These are phyloP conservation scores for Paracoccidioides lutzii DNA, from an alignment of 2,329 filamentous ascomycete genomes.

Conservation along the genomic window DNA sequence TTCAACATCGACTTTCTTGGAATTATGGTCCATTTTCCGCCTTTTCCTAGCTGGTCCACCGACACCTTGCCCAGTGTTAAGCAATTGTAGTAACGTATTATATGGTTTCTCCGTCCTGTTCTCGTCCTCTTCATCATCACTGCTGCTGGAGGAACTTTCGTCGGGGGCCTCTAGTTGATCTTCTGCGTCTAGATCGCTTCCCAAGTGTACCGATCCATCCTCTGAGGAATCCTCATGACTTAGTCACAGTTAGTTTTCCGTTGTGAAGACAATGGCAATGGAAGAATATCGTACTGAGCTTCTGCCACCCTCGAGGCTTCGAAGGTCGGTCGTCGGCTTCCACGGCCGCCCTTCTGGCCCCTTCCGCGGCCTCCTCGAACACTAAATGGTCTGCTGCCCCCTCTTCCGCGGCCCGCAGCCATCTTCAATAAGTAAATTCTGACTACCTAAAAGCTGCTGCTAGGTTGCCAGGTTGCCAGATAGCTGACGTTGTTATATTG, in stretches of 20 bases:
- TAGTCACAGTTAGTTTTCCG: not conserved
- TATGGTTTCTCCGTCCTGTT: slow-evolving; percentile 35
- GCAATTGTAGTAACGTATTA: slow-evolving; percentile 43
- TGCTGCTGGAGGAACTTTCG: slow-evolving; percentile 24
- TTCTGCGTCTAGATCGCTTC: not conserved
- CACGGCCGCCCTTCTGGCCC: slow-evolving; percentile 15
- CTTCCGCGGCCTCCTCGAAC: slow-evolving; percentile 21
- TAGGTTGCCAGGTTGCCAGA: not conserved
- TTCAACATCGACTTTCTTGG: slow-evolving; percentile 21
- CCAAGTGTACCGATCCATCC: not conserved
- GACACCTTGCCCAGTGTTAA: slow-evolving; percentile 31
- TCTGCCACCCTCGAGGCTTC: slow-evolving; percentile 3
- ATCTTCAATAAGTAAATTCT: slow-evolving; percentile 13
- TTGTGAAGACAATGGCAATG: not conserved
- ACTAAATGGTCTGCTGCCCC: slow-evolving; percentile 9
- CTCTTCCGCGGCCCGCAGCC: slow-evolving; percentile 16
- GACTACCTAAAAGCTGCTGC: not conserved
- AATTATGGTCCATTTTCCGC: slow-evolving; percentile 36
- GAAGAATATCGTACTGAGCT: not conserved
- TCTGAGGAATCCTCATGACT: not conserved
- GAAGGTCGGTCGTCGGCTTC: slow-evolving; percentile 5
- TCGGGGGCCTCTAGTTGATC: slow-evolving; percentile 5
- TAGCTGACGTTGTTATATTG: not conserved
- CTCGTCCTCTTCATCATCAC: slow-evolving; percentile 27
- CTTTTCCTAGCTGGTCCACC: slow-evolving; percentile 39